Percentiles rank a stretch among this genome's conserved stretches.
These are phyloP conservation scores for Aspergillus terreus DNA, from an alignment of 2,329 filamentous ascomycete genomes.

Conservation along the genomic window DNA sequence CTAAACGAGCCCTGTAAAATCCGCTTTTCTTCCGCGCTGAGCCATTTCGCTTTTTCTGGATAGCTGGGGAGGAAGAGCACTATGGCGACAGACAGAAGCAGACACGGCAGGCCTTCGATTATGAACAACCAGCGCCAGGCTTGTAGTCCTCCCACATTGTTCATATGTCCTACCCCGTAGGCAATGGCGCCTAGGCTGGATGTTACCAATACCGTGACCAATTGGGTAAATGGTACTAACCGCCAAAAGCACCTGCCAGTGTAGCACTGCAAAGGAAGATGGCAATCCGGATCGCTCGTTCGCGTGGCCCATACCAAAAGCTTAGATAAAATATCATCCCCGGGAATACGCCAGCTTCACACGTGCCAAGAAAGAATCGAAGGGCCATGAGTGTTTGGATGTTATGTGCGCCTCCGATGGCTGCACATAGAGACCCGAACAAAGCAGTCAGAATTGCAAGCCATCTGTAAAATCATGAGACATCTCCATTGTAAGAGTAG, in stretches of 20 bases:
- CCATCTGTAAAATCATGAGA: slow-evolving; percentile 17
- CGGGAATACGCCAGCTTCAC: slow-evolving; percentile 15
- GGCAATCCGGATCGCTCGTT: slow-evolving; percentile 25
- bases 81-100: not conserved
- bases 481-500: not conserved
- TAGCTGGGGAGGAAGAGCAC: slow-evolving; percentile 18
- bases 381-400: slow-evolving; percentile 7
- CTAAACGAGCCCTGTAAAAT: not conserved
- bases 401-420: slow-evolving; percentile 10
- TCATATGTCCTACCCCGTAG: slow-evolving; percentile 7
- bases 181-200: not conserved
- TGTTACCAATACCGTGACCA: not conserved
- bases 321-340: slow-evolving; percentile 33
- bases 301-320: slow-evolving; percentile 34
- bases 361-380: slow-evolving; percentile 14
- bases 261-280: slow-evolving; percentile 9
- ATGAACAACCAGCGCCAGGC: slow-evolving; percentile 8
- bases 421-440: slow-evolving; percentile 13
- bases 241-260: not conserved
- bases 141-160: not conserved
- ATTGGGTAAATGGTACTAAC: not conserved
- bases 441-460: slow-evolving; percentile 32
- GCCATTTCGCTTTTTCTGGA: slow-evolving; percentile 17
- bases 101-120: slow-evolving; percentile 6
- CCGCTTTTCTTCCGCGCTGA: slow-evolving; percentile 11